phyloP scores from a whole-genome alignment of 179 eudicot genomes.

The Corrigiola litoralis region DNA sequence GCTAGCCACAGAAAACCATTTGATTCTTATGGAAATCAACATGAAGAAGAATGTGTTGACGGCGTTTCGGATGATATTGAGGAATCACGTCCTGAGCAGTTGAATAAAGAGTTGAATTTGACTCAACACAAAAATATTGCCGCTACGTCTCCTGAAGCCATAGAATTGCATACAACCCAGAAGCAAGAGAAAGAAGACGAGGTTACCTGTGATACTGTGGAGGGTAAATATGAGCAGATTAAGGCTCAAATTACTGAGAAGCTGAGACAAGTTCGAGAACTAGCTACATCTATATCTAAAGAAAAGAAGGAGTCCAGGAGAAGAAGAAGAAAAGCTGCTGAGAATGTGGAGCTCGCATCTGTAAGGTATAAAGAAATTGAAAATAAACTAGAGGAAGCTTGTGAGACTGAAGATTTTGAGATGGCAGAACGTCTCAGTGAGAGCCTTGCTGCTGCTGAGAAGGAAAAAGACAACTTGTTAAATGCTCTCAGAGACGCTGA shows the following conservation, averaged over 20 bases:
- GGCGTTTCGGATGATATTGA: neutral
- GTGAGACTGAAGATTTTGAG: conserved; percentile 85
- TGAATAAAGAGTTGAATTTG: conserved; percentile 14
- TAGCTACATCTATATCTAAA: conserved; percentile 41
- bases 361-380: conserved; percentile 51
- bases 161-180: conserved; percentile 12
- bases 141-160: conserved; percentile 9
- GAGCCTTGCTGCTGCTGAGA: conserved; percentile 59
- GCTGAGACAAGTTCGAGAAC: conserved; percentile 34
- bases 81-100: conserved; percentile 10
- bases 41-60: conserved; percentile 13
- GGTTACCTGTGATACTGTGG: conserved; percentile 21
- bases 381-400: conserved; percentile 67
- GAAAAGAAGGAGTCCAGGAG: conserved; percentile 51
- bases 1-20: conserved; percentile 7
- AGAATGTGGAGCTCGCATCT: conserved; percentile 42
- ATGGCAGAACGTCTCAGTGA: conserved; percentile 67
- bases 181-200: conserved; percentile 26
- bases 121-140: conserved; percentile 4
- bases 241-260: conserved; percentile 44
- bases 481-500: conserved; percentile 53
- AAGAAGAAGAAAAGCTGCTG: conserved; percentile 63
- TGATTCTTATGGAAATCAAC: conserved; percentile 11
- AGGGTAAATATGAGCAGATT: conserved; percentile 40
- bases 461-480: conserved; percentile 47